Base-by-base conservation (phyloP, 2,329 filamentous ascomycete genomes). In the Alternaria hordeiaustralica region DNA sequence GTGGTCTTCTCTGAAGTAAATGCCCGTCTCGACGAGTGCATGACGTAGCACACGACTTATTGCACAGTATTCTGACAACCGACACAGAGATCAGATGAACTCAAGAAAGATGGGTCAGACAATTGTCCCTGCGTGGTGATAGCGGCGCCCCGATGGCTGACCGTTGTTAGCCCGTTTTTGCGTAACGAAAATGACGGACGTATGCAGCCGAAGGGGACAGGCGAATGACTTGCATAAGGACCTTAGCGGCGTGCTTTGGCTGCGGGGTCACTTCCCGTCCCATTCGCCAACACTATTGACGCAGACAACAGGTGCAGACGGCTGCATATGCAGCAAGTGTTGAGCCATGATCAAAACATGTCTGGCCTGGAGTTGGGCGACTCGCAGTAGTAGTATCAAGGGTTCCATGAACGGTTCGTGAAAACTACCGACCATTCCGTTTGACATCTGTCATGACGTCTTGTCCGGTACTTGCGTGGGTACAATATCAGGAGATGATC, bases 221-320 rank as follows among this genome's bases (percentile, higher is more conserved):
- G 72, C 68, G 69, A 75, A 74, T 79, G 76, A 77, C 76, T 77
- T 79, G 76, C 76, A 79, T 73, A 71, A 66, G 36, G 36, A 18
- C 36, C 36, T 70, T 78, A 77, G 75, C 71, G 71, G 67, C 69
- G 66, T 68, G 67, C 58, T 61, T 62, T 66, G 60, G 68, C 64
- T 69, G 77, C 72, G 74, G 74, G 75, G 74, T 72, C 68, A 65
- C 65, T 68, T 68, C 50, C 44, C 54, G 53, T 65, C 50, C 67
- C 49, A 74, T 77, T 77, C 71, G 76, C 63, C 58, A 64, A 50
- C 61, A 46, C 33, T 44, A 28, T 59, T 58, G 62, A 66, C 33
- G 55, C 55, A 66, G 60, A 58, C 58, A 47, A 61, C 47, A 64
- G 64, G 63, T 72, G 69, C 67, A 69, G 60, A 55, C 50, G 60